Percentiles rank a stretch among this genome's conserved stretches.
phyloP scores from a whole-genome alignment of 2,329 filamentous ascomycete species.

The Aaosphaeria pasadenensis region DNA sequence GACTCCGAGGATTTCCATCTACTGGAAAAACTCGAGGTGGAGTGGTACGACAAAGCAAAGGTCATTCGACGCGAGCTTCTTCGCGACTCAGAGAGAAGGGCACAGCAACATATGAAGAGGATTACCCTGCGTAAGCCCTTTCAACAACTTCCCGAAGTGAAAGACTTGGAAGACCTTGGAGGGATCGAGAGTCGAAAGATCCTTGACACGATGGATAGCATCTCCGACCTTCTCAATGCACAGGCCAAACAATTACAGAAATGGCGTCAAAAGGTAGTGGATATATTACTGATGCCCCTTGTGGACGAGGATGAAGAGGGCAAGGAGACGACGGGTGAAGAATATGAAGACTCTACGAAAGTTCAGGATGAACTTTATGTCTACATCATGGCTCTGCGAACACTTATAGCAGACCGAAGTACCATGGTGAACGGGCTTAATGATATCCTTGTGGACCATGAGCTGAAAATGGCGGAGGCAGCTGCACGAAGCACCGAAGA shows the following conservation, averaged over 20 bases:
- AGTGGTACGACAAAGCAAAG: constrained; percentile 77
- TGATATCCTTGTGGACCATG: constrained; percentile 73
- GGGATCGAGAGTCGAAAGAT: constrained; percentile 73
- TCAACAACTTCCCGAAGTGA: constrained; percentile 31
- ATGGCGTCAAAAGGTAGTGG: constrained; percentile 71
- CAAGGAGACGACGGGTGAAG: constrained; percentile 79
- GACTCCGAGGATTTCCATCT: constrained; percentile 64
- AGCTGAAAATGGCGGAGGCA: constrained; percentile 61
- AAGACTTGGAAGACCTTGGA: constrained; percentile 56
- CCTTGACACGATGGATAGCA: constrained; percentile 62
- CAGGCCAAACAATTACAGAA: constrained; percentile 70
- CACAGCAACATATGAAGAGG: constrained; percentile 62
- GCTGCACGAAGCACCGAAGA: constrained; percentile 63
- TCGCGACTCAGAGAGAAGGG: constrained; percentile 55
- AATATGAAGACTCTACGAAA: constrained; percentile 84
- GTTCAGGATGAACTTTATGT: constrained; percentile 86
- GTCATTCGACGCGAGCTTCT: constrained; percentile 74
- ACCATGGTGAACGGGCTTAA: constrained; percentile 71
- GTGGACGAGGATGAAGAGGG: constrained; percentile 71
- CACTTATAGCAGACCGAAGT: constrained; percentile 74
- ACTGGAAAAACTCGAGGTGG: constrained; percentile 68
- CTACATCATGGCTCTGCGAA: constrained; percentile 75
- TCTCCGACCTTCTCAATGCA: constrained; percentile 65
- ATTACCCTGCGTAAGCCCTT: constrained; percentile 25
- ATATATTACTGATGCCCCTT: constrained; percentile 69